Evolutionary conservation across 257 asterid species (phyloP).

Genomic region (Fraxinus excelsior): DNA sequence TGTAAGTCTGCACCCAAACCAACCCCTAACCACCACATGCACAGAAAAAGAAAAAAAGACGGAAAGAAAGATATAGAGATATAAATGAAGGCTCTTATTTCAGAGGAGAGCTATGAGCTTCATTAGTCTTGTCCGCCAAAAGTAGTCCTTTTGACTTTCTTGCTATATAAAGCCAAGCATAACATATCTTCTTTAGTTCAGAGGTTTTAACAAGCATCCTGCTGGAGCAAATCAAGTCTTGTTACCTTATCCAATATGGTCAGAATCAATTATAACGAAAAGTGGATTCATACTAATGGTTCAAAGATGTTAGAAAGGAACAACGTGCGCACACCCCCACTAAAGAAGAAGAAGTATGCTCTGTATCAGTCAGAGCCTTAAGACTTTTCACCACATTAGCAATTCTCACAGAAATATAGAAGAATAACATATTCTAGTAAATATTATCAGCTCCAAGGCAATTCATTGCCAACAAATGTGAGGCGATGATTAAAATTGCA

Average conservation of each 20-base stretch:
- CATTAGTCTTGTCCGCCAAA: not conserved
- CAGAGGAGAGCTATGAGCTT: too few relatives aligned
- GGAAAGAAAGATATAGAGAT: too few relatives aligned
- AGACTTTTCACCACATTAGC: slow-evolving; percentile 5
- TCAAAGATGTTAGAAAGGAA: not conserved
- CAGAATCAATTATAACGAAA: not conserved
- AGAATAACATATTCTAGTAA: slow-evolving; percentile 4
- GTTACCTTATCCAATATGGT: not conserved
- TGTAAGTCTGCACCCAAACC: not conserved
- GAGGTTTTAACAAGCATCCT: slow-evolving; percentile 1
- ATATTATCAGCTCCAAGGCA: slow-evolving; percentile 17
- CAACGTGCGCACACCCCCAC: not conserved
- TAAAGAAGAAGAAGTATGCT: not conserved
- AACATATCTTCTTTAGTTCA: not conserved
- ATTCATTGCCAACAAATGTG: slow-evolving; percentile 13
- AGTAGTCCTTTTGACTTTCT: not conserved
- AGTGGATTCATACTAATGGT: not conserved
- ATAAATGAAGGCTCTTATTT: too few relatives aligned
- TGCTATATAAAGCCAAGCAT: not conserved
- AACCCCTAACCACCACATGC: not conserved
- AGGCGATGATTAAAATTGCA: slow-evolving; percentile 18
- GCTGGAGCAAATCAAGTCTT: not conserved
- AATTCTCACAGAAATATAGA: not conserved
- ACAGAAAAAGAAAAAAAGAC: not conserved
- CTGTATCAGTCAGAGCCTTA: not conserved